These are phyloP conservation scores for Puccinia hordei DNA, from an alignment of 1,284 basidiomycete genomes.

Conservation along the genomic window DNA sequence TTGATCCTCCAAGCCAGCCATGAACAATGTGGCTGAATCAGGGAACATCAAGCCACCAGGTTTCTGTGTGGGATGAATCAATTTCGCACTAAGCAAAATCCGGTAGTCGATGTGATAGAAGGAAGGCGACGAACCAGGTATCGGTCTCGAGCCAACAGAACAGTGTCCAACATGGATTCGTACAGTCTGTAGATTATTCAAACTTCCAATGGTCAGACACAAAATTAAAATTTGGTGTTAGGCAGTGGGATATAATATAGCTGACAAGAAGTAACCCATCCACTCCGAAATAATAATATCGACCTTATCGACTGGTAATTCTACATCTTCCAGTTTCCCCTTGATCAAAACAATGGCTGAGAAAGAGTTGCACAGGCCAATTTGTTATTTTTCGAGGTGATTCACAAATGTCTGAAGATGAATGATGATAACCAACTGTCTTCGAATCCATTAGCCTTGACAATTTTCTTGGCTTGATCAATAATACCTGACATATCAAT, in stretches of 20 bases:
- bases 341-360: constrained; percentile 91
- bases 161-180: constrained; percentile 99
- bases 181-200: constrained; percentile 66
- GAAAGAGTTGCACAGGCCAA: not conserved
- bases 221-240: not conserved
- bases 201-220: not conserved
- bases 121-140: constrained; percentile 14
- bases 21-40: constrained; percentile 86
- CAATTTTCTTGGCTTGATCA: constrained; percentile 95
- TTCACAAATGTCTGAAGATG: not conserved
- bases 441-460: constrained; percentile 92
- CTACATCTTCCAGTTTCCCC: constrained; percentile 94
- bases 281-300: constrained; percentile 99
- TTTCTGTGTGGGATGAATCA: constrained; percentile 61
- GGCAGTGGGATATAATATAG: constrained; percentile 7
- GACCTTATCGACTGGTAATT: constrained; percentile 68
- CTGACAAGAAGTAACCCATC: constrained; percentile 81
- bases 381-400: not conserved
- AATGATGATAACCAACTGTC: constrained; percentile 69
- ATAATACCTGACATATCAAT: constrained; percentile 99
- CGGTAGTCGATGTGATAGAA: not conserved
- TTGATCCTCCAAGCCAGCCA: constrained; percentile 97
- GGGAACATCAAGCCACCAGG: constrained; percentile 92
- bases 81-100: not conserved
- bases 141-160: constrained; percentile 88